These are phyloP conservation scores for Glonium stellatum DNA, from an alignment of 495 filamentous ascomycete genomes.

Conservation along the genomic window DNA sequence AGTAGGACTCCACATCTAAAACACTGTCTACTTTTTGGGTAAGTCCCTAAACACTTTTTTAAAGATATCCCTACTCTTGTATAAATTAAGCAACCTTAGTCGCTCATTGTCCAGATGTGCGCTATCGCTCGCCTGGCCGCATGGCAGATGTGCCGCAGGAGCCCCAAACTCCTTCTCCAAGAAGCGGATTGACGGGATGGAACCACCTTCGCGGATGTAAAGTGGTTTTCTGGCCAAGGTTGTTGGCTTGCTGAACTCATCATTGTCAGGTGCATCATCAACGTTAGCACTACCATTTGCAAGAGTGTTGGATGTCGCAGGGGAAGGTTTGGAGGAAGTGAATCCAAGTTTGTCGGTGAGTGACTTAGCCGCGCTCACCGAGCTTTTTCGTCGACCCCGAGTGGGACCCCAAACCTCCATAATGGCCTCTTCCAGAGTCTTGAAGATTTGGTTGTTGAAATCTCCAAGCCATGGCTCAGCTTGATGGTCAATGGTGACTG, in stretches of 20 bases:
- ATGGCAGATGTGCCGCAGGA: slow-evolving; percentile 87
- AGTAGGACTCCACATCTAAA: background rate
- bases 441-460: slow-evolving; percentile 82
- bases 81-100: slow-evolving; percentile 75
- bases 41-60: slow-evolving; percentile 71
- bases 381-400: slow-evolving; percentile 17
- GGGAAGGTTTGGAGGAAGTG: slow-evolving; percentile 29
- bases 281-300: slow-evolving; percentile 38
- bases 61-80: slow-evolving; percentile 89
- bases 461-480: slow-evolving; percentile 96
- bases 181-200: slow-evolving; percentile 87
- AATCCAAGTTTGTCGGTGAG: slow-evolving; percentile 27
- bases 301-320: slow-evolving; percentile 51
- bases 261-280: background rate
- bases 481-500: slow-evolving; percentile 78
- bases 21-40: slow-evolving; percentile 43
- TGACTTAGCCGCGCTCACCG: slow-evolving; percentile 7
- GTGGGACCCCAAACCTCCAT: slow-evolving; percentile 68
- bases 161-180: slow-evolving; percentile 91
- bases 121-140: slow-evolving; percentile 88
- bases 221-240: slow-evolving; percentile 48
- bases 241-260: background rate
- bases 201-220: slow-evolving; percentile 93
- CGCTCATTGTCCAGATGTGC: slow-evolving; percentile 95
- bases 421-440: slow-evolving; percentile 79